Conservation (phyloP, 306 rosid genomes). For the Herpetospermum pedunculosum region DNA sequence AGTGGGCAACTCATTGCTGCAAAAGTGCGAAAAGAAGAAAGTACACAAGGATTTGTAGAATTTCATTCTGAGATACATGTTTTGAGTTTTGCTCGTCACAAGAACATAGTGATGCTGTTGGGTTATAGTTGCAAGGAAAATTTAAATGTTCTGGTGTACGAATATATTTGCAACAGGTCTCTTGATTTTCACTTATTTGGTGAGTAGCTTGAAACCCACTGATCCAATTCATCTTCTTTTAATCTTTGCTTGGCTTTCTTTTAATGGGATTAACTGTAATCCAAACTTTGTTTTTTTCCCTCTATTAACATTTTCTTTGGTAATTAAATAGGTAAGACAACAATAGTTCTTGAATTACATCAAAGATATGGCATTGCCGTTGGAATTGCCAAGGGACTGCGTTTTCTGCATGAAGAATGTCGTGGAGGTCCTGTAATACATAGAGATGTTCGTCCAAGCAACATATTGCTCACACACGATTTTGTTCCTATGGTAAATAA, state of each 20-base stretch:
- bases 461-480: constrained; percentile 76
- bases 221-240: not conserved
- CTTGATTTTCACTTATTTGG: constrained; percentile 84
- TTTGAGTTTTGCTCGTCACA: constrained; percentile 78
- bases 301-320: not conserved
- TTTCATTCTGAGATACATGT: constrained; percentile 75
- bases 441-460: constrained; percentile 78
- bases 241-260: not conserved
- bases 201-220: constrained; percentile 16
- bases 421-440: constrained; percentile 87
- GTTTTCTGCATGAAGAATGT: constrained; percentile 85
- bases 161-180: constrained; percentile 71
- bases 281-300: not conserved
- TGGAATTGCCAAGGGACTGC: constrained; percentile 81
- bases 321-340: constrained; percentile 28
- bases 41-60: constrained; percentile 61
- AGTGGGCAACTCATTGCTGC: constrained; percentile 76
- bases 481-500: constrained; percentile 68
- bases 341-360: constrained; percentile 54
- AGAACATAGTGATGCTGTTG: constrained; percentile 81
- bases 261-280: not conserved
- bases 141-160: constrained; percentile 62
- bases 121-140: constrained; percentile 78
- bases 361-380: constrained; percentile 75
- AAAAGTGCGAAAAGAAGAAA: constrained; percentile 71